Percentiles rank a stretch among this genome's conserved stretches.
Conservation (phyloP, 257 asterid genomes). For the Oldenlandia corymbosa region DNA sequence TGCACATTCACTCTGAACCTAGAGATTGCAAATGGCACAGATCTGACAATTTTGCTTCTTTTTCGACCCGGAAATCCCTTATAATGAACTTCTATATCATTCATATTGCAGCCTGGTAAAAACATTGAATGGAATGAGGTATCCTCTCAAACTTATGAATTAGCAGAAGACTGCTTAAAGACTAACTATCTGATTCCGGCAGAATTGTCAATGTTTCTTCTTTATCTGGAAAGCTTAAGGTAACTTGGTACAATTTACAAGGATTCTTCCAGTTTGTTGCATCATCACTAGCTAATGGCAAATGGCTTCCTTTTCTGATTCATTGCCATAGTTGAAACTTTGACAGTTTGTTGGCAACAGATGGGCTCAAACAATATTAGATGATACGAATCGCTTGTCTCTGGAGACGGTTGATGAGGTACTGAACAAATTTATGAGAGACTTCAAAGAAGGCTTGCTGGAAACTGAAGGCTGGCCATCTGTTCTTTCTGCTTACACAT, state of each 20-base stretch:
- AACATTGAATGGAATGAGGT: not conserved
- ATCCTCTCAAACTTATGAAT: slow-evolving; percentile 17
- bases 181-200: slow-evolving; percentile 47
- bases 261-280: too few species aligned
- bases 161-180: slow-evolving; percentile 32
- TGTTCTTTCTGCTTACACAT: slow-evolving; percentile 30
- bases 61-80: too few species aligned
- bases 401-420: slow-evolving; percentile 47
- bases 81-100: not conserved
- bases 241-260: not conserved
- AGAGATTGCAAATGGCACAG: not conserved
- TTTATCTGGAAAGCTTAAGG: slow-evolving; percentile 34
- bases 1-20: not conserved
- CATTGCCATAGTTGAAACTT: not conserved
- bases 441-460: slow-evolving; percentile 32
- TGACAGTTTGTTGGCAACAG: slow-evolving; percentile 34
- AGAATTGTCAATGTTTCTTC: slow-evolving; percentile 51
- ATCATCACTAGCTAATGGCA: too few species aligned
- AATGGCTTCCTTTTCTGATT: too few species aligned
- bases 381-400: slow-evolving; percentile 27
- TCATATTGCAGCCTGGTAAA: slow-evolving; percentile 4
- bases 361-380: slow-evolving; percentile 36
- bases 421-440: slow-evolving; percentile 38
- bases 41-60: too few species aligned
- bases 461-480: slow-evolving; percentile 49